phyloP scores from a whole-genome alignment of 2,329 filamentous ascomycete species.

The Xylariaceae sp. region DNA sequence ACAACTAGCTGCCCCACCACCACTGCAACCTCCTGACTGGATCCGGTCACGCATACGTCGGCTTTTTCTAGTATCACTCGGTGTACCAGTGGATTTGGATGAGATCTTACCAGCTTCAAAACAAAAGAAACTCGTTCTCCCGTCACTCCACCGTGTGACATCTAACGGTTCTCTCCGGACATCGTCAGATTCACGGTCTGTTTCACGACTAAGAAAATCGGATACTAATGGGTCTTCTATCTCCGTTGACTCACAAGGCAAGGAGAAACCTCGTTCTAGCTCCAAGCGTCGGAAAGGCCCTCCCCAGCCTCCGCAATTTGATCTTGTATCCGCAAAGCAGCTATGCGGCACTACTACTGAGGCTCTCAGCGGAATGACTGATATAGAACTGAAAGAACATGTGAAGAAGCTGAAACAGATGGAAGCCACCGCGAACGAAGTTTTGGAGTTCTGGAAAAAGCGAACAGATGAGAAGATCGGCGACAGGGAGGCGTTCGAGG shows the following conservation, averaged over 20 bases:
- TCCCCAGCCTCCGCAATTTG: slow-evolving; percentile 68
- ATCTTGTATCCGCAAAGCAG: slow-evolving; percentile 73
- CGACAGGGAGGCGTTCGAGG: slow-evolving; percentile 91
- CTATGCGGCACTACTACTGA: slow-evolving; percentile 81
- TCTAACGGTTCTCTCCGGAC: slow-evolving; percentile 49
- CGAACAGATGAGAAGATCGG: slow-evolving; percentile 80
- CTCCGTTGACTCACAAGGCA: slow-evolving; percentile 56
- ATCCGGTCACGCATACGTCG: slow-evolving; percentile 92
- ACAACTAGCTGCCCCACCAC: slow-evolving; percentile 90
- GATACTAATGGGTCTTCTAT: slow-evolving; percentile 52
- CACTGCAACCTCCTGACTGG: slow-evolving; percentile 95
- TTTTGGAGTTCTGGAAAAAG: slow-evolving; percentile 85
- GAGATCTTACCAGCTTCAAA: slow-evolving; percentile 96
- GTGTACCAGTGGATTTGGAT: slow-evolving; percentile 92
- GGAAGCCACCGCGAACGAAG: slow-evolving; percentile 67
- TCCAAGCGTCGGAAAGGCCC: slow-evolving; percentile 51
- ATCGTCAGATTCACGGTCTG: slow-evolving; percentile 50
- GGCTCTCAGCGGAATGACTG: slow-evolving; percentile 73
- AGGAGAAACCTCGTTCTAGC: slow-evolving; percentile 33
- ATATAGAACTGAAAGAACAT: slow-evolving; percentile 70
- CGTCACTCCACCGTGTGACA: slow-evolving; percentile 54
- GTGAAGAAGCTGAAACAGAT: slow-evolving; percentile 64
- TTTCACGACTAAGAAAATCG: slow-evolving; percentile 41
- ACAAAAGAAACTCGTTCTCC: slow-evolving; percentile 94
- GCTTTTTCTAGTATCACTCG: slow-evolving; percentile 90